Evolutionary conservation across 768 basidiomycete genomes (phyloP).

Genomic region (Lactifluus piperatus): DNA sequence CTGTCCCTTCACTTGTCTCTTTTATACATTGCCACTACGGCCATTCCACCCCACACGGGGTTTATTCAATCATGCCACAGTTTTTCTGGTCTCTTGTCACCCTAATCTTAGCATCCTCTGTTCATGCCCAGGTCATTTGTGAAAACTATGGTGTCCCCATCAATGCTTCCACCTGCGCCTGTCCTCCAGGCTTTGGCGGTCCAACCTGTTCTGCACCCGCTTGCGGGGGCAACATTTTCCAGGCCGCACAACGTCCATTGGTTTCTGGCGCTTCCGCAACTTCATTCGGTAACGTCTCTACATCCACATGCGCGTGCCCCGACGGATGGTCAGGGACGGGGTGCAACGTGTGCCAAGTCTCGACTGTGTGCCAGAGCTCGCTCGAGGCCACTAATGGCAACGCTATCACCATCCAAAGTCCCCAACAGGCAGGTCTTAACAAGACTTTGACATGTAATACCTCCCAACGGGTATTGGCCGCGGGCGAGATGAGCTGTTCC

Average conservation of each 20-base stretch:
- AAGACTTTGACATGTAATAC: slow-evolving; percentile 68
- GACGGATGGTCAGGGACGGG: slow-evolving; percentile 69
- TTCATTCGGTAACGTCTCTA: slow-evolving; percentile 55
- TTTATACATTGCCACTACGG: neutral
- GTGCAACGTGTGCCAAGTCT: slow-evolving; percentile 70
- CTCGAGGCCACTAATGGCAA: slow-evolving; percentile 37
- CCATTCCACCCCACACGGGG: neutral
- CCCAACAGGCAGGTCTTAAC: slow-evolving; percentile 39
- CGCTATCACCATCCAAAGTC: slow-evolving; percentile 8
- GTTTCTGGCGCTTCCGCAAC: slow-evolving; percentile 29
- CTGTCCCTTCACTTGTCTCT: no score
- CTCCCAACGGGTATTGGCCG: slow-evolving; percentile 60
- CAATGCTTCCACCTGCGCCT: slow-evolving; percentile 55
- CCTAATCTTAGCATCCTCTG: neutral
- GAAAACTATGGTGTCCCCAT: slow-evolving; percentile 53
- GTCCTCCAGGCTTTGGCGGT: slow-evolving; percentile 79
- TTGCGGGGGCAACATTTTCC: slow-evolving; percentile 78
- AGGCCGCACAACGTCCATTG: slow-evolving; percentile 52
- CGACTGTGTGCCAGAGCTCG: slow-evolving; percentile 60
- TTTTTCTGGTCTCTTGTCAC: neutral
- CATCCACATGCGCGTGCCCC: slow-evolving; percentile 60
- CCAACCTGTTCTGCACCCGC: slow-evolving; percentile 55
- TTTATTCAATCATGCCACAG: neutral
- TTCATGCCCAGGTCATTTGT: slow-evolving; percentile 34
- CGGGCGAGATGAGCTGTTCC: slow-evolving; percentile 76